Evolutionary conservation across 140 eudicot genomes (phyloP).

Genomic region (Senecio squalidus): DNA sequence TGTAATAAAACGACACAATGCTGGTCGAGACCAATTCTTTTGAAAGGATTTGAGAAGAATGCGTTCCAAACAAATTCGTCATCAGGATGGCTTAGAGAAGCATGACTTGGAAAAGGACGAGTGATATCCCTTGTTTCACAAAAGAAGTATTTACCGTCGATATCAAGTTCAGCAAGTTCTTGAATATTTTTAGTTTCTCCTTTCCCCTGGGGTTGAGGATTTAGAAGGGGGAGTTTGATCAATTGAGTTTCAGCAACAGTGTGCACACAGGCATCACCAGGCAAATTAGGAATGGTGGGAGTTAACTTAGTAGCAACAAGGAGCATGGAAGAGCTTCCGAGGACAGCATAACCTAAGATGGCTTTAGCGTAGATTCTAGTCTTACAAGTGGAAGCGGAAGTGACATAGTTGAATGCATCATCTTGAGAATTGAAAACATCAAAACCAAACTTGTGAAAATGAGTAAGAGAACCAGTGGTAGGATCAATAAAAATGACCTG

Average conservation of each 20-base stretch:
- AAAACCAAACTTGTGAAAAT: constrained; percentile 44
- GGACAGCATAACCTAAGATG: constrained; percentile 79
- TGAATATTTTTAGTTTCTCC: constrained; percentile 81
- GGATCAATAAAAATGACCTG: constrained; percentile 91
- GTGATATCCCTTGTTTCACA: constrained; percentile 92
- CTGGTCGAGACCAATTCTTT: constrained; percentile 68
- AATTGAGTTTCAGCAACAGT: constrained; percentile 86
- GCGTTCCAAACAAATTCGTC: constrained; percentile 96
- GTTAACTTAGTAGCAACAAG: constrained; percentile 83
- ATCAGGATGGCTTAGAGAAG: constrained; percentile 63
- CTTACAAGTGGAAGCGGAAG: constrained; percentile 66
- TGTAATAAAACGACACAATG: constrained; percentile 75
- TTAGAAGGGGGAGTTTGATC: constrained; percentile 69
- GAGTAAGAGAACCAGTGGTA: constrained; percentile 74
- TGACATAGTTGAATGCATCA: constrained; percentile 68
- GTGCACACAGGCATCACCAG: constrained; percentile 85
- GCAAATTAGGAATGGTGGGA: constrained; percentile 68
- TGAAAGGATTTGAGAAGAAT: constrained; percentile 79
- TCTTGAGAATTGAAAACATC: constrained; percentile 72
- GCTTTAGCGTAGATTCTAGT: constrained; percentile 66
- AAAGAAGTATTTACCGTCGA: constrained; percentile 87
- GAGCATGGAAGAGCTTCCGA: constrained; percentile 65
- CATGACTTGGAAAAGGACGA: constrained; percentile 83
- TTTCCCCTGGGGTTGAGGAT: constrained; percentile 88
- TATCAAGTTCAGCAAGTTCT: constrained; percentile 82